Conservation (phyloP, 2,329 filamentous ascomycete genomes). For the Calonectria montana region DNA sequence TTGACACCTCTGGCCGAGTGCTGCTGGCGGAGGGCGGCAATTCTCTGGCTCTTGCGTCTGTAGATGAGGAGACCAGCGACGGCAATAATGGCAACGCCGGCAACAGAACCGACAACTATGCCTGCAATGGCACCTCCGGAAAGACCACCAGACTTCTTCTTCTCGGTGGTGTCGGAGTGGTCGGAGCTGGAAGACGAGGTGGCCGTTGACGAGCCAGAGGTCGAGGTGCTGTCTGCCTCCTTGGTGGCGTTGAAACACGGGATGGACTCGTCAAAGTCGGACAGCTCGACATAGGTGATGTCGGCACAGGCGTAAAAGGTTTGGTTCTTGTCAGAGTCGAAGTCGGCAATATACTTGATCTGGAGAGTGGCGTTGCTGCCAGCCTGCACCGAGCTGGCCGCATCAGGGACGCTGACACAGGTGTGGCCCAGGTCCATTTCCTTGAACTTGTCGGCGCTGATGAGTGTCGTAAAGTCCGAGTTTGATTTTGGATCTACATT, state of each 20-base stretch:
- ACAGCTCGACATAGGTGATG: slow-evolving; percentile 54
- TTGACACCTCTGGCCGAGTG: slow-evolving; percentile 24
- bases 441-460: slow-evolving; percentile 48
- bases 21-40: slow-evolving; percentile 16
- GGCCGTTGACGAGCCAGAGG: not conserved
- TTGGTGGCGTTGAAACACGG: slow-evolving; percentile 58
- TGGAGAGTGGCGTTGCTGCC: slow-evolving; percentile 61
- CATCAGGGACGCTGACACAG: slow-evolving; percentile 53
- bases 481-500: slow-evolving; percentile 52
- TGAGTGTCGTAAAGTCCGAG: slow-evolving; percentile 54
- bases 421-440: slow-evolving; percentile 58
- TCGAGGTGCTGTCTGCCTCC: slow-evolving; percentile 24
- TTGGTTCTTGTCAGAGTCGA: slow-evolving; percentile 53
- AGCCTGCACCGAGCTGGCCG: slow-evolving; percentile 48
- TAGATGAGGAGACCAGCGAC: slow-evolving; percentile 69
- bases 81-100: slow-evolving; percentile 70
- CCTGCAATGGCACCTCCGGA: slow-evolving; percentile 80
- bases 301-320: slow-evolving; percentile 63
- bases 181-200: slow-evolving; percentile 31
- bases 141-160: slow-evolving; percentile 52
- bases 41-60: slow-evolving; percentile 40
- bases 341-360: slow-evolving; percentile 59
- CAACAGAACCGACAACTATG: slow-evolving; percentile 76
- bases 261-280: slow-evolving; percentile 47
- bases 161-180: not conserved